Percentiles rank a stretch among this genome's conserved stretches.
phyloP scores from a whole-genome alignment of 805 yeast genomes.

The Monosporozyma solicola region DNA sequence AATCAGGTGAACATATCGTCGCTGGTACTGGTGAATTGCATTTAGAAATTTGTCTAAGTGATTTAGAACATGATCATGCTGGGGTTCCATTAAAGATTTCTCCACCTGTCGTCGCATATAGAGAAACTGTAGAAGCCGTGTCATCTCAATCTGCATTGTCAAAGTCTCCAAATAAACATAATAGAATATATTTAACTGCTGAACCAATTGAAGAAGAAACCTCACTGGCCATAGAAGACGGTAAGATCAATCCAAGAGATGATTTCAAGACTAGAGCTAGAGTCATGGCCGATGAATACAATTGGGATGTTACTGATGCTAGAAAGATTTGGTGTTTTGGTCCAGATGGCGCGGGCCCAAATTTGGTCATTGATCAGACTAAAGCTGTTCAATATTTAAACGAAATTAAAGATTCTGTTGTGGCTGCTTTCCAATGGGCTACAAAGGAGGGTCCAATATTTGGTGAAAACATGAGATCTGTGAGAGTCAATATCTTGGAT shows the following conservation, averaged over 20 bases:
- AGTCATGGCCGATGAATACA: constrained; percentile 96
- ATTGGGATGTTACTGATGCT: constrained; percentile 99
- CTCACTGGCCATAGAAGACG: constrained; percentile 81
- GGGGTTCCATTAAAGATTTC: constrained; percentile 97
- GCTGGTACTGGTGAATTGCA: constrained; percentile 99
- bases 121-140: constrained; percentile 93
- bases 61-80: constrained; percentile 97
- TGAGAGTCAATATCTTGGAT: constrained; percentile 96
- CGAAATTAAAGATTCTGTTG: constrained; percentile 99
- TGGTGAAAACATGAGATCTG: constrained; percentile 93
- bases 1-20: constrained; percentile 98
- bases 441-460: constrained; percentile 98
- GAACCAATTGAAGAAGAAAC: constrained; percentile 93
- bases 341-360: constrained; percentile 99
- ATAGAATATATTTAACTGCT: constrained; percentile 98
- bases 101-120: constrained; percentile 96
- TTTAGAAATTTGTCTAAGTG: constrained; percentile 93
- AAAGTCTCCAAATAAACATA: constrained; percentile 99
- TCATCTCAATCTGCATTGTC: constrained; percentile 94
- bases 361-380: constrained; percentile 97
- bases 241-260: constrained; percentile 89
- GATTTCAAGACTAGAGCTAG: constrained; percentile 99
- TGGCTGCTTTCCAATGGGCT: constrained; percentile 99
- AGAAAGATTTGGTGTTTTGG: constrained; percentile 99
- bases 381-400: constrained; percentile 98